These are phyloP conservation scores for Alnus rubra DNA, from an alignment of 306 rosid species.

Conservation along the genomic window DNA sequence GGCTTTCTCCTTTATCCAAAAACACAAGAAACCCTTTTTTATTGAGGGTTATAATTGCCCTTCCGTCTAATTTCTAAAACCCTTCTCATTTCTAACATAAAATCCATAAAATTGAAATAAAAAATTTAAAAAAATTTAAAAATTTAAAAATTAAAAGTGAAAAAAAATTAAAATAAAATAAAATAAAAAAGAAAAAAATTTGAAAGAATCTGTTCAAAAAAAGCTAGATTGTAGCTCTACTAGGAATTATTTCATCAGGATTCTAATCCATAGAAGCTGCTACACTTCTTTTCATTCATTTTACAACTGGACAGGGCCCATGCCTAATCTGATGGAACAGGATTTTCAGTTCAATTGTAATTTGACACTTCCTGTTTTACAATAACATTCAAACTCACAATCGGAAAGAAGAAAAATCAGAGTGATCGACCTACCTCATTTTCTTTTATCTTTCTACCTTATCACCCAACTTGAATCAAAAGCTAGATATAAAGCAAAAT, in stretches of 20 bases:
- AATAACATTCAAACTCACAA: not conserved
- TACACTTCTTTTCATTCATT: not conserved
- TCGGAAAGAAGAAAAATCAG: not conserved
- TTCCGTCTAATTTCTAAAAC: not conserved
- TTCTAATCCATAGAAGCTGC: not conserved
- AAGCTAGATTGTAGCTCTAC: not conserved
- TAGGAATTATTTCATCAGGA: not conserved
- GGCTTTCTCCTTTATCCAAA: not conserved
- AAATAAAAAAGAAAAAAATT: not conserved
- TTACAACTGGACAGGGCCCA: not conserved
- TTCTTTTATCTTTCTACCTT: not conserved
- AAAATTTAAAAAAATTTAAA: not conserved
- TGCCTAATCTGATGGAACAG: not conserved
- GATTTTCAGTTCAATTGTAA: not conserved
- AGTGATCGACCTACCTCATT: not conserved
- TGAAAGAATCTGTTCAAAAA: not conserved
- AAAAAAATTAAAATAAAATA: no score
- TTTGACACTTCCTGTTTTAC: not conserved
- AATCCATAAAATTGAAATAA: not conserved
- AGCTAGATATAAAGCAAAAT: not conserved
- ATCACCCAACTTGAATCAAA: not conserved
- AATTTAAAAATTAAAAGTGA: not conserved
- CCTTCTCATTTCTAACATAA: not conserved
- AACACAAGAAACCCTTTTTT: not conserved
- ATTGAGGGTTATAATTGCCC: not conserved